A percentile compares a stretch with the other conserved stretches of the same genome.
phyloP scores from a whole-genome alignment of 2,329 filamentous ascomycete species.

The Ophiostoma novo-ulmi region DNA sequence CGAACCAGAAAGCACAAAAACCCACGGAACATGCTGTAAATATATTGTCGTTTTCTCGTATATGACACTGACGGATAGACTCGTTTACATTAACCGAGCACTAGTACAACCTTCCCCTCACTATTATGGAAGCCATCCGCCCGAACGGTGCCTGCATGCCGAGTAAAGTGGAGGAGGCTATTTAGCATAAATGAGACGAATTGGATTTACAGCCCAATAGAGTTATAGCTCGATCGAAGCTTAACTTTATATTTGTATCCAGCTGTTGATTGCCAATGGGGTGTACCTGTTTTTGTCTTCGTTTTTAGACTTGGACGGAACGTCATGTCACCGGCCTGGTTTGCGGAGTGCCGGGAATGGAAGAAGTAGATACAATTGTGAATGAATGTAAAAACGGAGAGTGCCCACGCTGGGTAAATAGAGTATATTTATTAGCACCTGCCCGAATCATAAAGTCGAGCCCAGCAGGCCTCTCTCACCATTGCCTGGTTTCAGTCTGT shows the following conservation, averaged over 20 bases:
- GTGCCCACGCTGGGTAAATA: not conserved
- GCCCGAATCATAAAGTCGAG: not conserved
- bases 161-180: not conserved
- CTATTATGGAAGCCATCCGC: not conserved
- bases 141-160: not conserved
- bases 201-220: not conserved
- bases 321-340: not conserved
- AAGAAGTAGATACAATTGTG: not conserved
- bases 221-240: not conserved
- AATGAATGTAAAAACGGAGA: not conserved
- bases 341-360: not conserved
- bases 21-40: not conserved
- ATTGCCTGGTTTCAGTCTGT: not conserved
- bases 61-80: not conserved
- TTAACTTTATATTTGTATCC: not conserved
- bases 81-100: not conserved
- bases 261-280: not conserved
- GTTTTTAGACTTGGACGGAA: not conserved
- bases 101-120: not conserved
- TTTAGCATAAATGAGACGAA: conserved; percentile 1
- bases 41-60: not conserved
- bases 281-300: not conserved
- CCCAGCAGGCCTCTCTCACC: not conserved
- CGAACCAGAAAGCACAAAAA: not conserved
- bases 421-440: not conserved